Percentiles rank a stretch among this genome's conserved stretches.
These are phyloP conservation scores for Fomitopsis pulvina DNA, from an alignment of 768 basidiomycete species.

Conservation along the genomic window DNA sequence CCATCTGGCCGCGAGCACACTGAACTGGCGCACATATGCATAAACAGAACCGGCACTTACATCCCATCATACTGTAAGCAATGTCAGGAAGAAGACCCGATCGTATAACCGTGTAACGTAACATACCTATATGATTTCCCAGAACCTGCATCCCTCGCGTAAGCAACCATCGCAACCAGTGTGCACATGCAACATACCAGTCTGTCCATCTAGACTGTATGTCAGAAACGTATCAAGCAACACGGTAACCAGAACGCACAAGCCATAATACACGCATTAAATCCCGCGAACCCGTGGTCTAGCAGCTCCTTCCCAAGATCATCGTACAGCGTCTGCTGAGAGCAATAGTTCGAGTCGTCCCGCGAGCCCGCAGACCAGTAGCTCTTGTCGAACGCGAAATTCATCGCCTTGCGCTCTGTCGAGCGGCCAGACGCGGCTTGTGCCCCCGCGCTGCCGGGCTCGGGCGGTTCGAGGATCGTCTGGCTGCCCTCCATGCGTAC, in stretches of 20 bases:
- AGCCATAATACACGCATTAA: constrained; percentile 98
- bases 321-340: constrained; percentile 90
- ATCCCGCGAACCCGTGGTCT: constrained; percentile 93
- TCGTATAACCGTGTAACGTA: not conserved
- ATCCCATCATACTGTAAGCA: constrained; percentile 85
- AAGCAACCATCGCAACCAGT: not conserved
- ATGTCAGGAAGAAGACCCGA: not conserved
- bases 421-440: constrained; percentile 64
- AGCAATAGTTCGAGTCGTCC: constrained; percentile 87
- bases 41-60: constrained; percentile 40
- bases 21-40: not conserved
- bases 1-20: constrained; percentile 55
- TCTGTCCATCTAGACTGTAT: constrained; percentile 59
- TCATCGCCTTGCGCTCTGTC: constrained; percentile 83
- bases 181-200: constrained; percentile 46
- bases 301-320: constrained; percentile 92
- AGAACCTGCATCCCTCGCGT: constrained; percentile 46
- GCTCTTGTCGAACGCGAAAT: constrained; percentile 94
- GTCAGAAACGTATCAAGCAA: constrained; percentile 6
- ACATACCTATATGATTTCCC: constrained; percentile 87
- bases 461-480: constrained; percentile 89
- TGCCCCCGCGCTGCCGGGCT: constrained; percentile 53
- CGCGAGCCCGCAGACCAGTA: constrained; percentile 94
- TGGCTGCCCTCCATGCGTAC: constrained; percentile 94
- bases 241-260: constrained; percentile 57